phyloP scores from a whole-genome alignment of 73 alveolate genomes.

The Urostyla sp. region DNA sequence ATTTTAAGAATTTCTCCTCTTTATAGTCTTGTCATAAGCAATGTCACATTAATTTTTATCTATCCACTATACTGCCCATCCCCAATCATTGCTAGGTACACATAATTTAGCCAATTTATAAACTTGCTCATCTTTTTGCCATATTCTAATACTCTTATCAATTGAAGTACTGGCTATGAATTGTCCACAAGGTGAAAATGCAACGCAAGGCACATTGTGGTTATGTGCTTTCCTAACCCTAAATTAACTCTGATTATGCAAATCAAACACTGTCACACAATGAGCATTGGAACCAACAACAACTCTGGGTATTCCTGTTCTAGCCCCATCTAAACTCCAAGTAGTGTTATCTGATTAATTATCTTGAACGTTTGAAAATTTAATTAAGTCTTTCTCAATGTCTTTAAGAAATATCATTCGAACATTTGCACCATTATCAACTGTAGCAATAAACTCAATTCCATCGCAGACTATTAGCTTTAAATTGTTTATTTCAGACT shows the following conservation, averaged over 20 bases:
- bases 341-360: constrained; percentile 29
- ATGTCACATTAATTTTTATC: constrained; percentile 25
- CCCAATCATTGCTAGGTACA: constrained; percentile 58
- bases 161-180: constrained; percentile 69
- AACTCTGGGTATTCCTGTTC: constrained; percentile 34
- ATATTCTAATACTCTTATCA: constrained; percentile 56
- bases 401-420: constrained; percentile 41
- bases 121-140: constrained; percentile 35
- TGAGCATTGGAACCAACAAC: constrained; percentile 63
- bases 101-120: constrained; percentile 12
- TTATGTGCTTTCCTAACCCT: constrained; percentile 42
- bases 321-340: constrained; percentile 44
- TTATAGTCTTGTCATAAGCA: background rate
- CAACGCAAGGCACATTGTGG: constrained; percentile 71
- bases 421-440: constrained; percentile 39
- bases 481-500: constrained; percentile 34
- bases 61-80: constrained; percentile 68
- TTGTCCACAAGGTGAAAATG: constrained; percentile 72
- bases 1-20: background rate
- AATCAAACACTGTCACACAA: constrained; percentile 33
- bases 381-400: constrained; percentile 38
- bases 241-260: background rate
- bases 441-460: constrained; percentile 50
- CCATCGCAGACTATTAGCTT: constrained; percentile 41
- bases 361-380: constrained; percentile 1